Conservation (phyloP, 2,329 filamentous ascomycete species). For the Penicillium sp. region DNA sequence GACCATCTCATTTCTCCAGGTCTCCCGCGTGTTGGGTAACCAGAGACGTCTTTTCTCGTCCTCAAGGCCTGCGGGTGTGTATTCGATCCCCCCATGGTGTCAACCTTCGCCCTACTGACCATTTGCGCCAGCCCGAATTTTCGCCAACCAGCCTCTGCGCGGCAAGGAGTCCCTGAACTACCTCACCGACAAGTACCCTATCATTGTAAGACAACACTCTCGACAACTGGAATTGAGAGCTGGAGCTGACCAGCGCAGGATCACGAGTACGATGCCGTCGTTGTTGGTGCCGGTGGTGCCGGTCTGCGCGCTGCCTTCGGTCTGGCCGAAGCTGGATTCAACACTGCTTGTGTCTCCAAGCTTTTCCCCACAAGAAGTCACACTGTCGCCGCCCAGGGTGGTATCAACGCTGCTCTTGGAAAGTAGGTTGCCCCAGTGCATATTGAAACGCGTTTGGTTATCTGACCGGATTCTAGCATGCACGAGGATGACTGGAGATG, state of each 20-base stretch:
- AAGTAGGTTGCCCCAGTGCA: constrained; percentile 34
- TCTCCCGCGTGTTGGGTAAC: constrained; percentile 63
- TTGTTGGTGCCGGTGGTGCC: constrained; percentile 67
- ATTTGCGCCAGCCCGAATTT: constrained; percentile 69
- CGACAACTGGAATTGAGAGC: background rate
- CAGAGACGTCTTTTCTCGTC: constrained; percentile 82
- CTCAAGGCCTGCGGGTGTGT: constrained; percentile 74
- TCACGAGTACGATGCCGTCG: constrained; percentile 97
- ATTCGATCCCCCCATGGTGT: constrained; percentile 22
- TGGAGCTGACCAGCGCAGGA: constrained; percentile 58
- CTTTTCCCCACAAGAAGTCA: constrained; percentile 65
- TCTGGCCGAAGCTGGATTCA: constrained; percentile 64
- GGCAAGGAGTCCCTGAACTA: constrained; percentile 91
- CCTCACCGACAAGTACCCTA: constrained; percentile 86
- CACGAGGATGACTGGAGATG: constrained; percentile 98
- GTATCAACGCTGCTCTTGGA: constrained; percentile 55
- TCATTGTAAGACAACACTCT: constrained; percentile 69
- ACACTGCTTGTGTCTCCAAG: constrained; percentile 66
- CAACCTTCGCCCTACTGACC: constrained; percentile 23
- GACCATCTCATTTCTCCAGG: constrained; percentile 48
- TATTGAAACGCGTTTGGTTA: background rate
- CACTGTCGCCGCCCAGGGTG: constrained; percentile 67
- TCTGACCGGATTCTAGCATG: constrained; percentile 65
- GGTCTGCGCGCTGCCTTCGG: constrained; percentile 65
- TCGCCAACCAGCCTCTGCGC: constrained; percentile 80